A percentile compares a stretch with the other conserved stretches of the same genome.
These are phyloP conservation scores for Exophiala sideris DNA, from an alignment of 2,329 filamentous ascomycete species.

Conservation along the genomic window DNA sequence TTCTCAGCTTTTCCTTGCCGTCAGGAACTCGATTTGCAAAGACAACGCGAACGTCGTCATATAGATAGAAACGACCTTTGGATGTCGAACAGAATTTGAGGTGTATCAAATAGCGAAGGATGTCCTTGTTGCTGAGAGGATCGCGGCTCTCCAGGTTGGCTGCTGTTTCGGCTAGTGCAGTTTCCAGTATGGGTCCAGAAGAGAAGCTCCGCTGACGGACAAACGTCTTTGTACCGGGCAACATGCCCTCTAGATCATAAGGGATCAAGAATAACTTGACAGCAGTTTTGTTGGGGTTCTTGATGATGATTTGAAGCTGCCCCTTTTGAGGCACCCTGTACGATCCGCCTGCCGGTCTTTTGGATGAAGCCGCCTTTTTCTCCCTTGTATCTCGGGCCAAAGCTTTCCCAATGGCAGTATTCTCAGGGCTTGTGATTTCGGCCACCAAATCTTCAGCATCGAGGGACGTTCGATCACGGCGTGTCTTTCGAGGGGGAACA, in stretches of 20 bases:
- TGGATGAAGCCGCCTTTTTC: conserved; percentile 57
- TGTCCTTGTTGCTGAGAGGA: conserved; percentile 56
- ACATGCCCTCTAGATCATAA: conserved; percentile 90
- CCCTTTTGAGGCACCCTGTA: conserved; percentile 93
- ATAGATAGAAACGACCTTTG: conserved; percentile 80
- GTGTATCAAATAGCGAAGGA: conserved; percentile 85
- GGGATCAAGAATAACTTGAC: conserved; percentile 94
- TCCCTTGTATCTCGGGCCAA: conserved; percentile 47
- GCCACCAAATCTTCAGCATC: conserved; percentile 12
- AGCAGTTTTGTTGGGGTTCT: conserved; percentile 97
- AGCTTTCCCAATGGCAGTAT: conserved; percentile 26
- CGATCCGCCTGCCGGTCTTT: conserved; percentile 76
- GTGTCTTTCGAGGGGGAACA: conserved; percentile 29
- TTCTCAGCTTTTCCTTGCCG: conserved; percentile 85
- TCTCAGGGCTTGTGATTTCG: conserved; percentile 19
- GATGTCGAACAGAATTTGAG: conserved; percentile 87
- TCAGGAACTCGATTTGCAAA: conserved; percentile 96
- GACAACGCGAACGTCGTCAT: conserved; percentile 88
- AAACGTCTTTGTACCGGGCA: conserved; percentile 90
- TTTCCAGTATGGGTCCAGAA: conserved; percentile 76
- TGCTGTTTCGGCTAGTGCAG: conserved; percentile 54
- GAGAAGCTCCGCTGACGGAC: conserved; percentile 93
- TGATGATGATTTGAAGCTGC: conserved; percentile 93
- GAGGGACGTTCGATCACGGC: conserved; percentile 36
- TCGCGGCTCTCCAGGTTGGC: conserved; percentile 50